A percentile compares a stretch with the other conserved stretches of the same genome.
These are phyloP conservation scores for Lavandula angustifolia DNA, from an alignment of 257 asterid genomes.

Conservation along the genomic window DNA sequence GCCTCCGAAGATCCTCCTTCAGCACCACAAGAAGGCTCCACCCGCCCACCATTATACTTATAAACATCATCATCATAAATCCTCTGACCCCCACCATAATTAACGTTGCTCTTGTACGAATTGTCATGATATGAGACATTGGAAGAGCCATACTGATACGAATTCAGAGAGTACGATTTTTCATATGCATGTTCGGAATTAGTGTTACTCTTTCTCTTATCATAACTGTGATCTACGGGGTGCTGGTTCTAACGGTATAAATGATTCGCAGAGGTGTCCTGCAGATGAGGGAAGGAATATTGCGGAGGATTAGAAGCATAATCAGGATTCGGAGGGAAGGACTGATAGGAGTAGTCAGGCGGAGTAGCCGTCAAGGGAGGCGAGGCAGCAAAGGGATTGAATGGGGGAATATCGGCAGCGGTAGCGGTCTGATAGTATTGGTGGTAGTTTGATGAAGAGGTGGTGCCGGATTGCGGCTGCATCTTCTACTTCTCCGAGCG, in stretches of 20 bases:
- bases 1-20: conserved; percentile 42
- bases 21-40: conserved; percentile 46
- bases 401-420: conserved; percentile 35
- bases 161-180: conserved; percentile 37
- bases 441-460: conserved; percentile 52
- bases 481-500: conserved; percentile 16
- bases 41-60: conserved; percentile 59
- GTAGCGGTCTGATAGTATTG: conserved; percentile 51
- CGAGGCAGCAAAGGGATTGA: conserved; percentile 44
- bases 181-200: conserved; percentile 35
- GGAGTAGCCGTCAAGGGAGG: conserved; percentile 52
- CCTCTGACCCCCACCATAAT: conserved; percentile 55
- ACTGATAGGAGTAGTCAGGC: conserved; percentile 45
- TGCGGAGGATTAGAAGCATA: conserved; percentile 48
- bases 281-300: conserved; percentile 58
- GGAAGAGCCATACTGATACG: conserved; percentile 39
- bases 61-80: conserved; percentile 56
- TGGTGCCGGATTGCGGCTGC: conserved; percentile 47
- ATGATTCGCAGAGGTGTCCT: conserved; percentile 40
- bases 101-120: conserved; percentile 41
- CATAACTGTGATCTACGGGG: conserved; percentile 41
- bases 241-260: conserved; percentile 48
- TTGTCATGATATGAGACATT: conserved; percentile 32
- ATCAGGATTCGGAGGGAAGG: conserved; percentile 45
- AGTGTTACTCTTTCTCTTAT: conserved; percentile 34